These are phyloP conservation scores for Nicotiana attenuata DNA, from an alignment of 257 asterid genomes.

Conservation along the genomic window DNA sequence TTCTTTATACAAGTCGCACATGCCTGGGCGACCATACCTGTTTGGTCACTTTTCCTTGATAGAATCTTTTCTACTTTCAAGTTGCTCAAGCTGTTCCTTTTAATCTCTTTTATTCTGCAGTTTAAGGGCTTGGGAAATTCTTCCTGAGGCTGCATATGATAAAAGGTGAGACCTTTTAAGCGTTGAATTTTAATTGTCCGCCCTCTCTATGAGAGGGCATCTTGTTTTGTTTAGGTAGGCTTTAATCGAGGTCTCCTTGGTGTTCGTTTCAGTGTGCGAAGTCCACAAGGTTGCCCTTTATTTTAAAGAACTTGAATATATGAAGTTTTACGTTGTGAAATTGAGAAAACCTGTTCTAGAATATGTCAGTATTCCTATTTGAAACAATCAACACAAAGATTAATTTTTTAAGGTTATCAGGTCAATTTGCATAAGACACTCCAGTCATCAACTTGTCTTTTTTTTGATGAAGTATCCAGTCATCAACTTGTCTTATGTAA, in stretches of 20 bases:
- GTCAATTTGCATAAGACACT: neutral
- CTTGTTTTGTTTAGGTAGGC: neutral
- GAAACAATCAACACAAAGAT: neutral
- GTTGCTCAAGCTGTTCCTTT: neutral
- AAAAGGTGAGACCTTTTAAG: slow-evolving; percentile 48
- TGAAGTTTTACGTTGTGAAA: neutral
- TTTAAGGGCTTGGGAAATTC: slow-evolving; percentile 84
- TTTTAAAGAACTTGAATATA: neutral
- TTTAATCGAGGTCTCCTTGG: no score
- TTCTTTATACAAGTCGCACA: neutral
- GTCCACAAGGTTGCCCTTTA: neutral
- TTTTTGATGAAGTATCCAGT: no score
- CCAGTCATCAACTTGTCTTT: neutral
- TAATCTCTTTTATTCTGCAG: slow-evolving; percentile 28
- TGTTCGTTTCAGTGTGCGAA: neutral
- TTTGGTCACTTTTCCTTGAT: neutral
- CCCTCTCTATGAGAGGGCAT: neutral
- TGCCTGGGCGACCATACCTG: neutral
- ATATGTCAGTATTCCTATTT: neutral
- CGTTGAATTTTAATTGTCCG: neutral
- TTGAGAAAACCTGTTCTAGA: neutral
- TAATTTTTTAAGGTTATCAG: neutral
- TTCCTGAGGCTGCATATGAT: slow-evolving; percentile 69
- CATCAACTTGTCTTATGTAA: neutral
- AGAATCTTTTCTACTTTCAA: neutral